Evolutionary conservation across 257 asterid species (phyloP).

Genomic region (Forsythia suspensa): DNA sequence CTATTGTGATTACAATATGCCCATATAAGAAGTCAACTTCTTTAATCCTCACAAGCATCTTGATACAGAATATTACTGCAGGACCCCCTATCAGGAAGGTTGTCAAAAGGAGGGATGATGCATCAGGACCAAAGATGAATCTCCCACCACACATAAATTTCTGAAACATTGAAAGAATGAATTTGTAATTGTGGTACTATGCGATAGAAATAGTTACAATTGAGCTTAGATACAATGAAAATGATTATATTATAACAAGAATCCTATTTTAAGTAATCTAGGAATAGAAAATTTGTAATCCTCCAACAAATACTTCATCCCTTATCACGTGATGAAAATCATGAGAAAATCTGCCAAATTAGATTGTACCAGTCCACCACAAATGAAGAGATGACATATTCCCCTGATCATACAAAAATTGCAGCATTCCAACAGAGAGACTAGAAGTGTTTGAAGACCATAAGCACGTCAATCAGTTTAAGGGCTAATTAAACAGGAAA

Average conservation of each 20-base stretch:
- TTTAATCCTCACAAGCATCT: constrained; percentile 47
- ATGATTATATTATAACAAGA: not conserved
- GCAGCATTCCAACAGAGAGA: not conserved
- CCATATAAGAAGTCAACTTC: constrained; percentile 46
- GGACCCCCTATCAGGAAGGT: constrained; percentile 70
- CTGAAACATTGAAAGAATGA: constrained; percentile 36
- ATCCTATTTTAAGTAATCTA: not conserved
- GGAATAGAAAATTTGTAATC: not conserved
- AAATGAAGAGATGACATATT: not conserved
- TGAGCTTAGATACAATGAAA: not conserved
- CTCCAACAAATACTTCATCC: not conserved
- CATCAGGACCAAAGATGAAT: constrained; percentile 86
- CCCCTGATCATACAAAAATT: not conserved
- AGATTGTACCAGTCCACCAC: not conserved
- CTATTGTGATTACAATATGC: constrained; percentile 42
- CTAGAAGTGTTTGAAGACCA: not conserved
- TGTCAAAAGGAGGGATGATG: constrained; percentile 55
- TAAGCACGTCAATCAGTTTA: not conserved
- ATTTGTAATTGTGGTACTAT: not conserved
- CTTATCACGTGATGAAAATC: not conserved
- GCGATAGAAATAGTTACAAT: not conserved
- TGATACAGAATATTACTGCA: constrained; percentile 68
- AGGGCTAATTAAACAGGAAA: not conserved
- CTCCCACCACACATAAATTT: constrained; percentile 86
- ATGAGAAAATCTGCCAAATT: not conserved